These are phyloP conservation scores for Populus pruinosa DNA, from an alignment of 345 rosid genomes.

Conservation along the genomic window DNA sequence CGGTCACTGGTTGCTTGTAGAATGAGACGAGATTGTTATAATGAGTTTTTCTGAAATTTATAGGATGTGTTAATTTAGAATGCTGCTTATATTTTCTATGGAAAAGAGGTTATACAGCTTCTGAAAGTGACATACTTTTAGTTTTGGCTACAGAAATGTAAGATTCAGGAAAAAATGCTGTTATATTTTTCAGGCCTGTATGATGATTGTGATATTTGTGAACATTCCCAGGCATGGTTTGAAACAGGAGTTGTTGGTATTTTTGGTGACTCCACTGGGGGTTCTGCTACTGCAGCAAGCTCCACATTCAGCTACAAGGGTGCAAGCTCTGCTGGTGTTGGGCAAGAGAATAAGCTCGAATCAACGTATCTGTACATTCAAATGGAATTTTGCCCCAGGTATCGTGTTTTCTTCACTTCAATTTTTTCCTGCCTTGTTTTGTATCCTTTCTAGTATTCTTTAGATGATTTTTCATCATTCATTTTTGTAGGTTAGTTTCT, in stretches of 20 bases:
- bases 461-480: neutral
- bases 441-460: neutral
- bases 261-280: conserved; percentile 57
- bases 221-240: conserved; percentile 79
- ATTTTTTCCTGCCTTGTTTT: neutral
- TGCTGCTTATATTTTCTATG: neutral
- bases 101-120: neutral
- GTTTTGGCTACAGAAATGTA: neutral
- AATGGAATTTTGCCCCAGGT: conserved; percentile 98
- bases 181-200: conserved; percentile 2
- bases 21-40: neutral
- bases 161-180: neutral
- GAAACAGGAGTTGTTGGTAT: conserved; percentile 82
- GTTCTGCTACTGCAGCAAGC: conserved; percentile 75
- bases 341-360: conserved; percentile 64
- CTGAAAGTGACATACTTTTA: neutral
- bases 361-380: conserved; percentile 88
- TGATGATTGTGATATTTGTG: conserved; percentile 27
- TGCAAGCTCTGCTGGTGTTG: conserved; percentile 53
- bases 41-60: neutral
- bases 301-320: conserved; percentile 54
- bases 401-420: conserved; percentile 8
- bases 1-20: neutral
- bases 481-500: neutral
- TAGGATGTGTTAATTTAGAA: neutral